These are phyloP conservation scores for Trichosanthes truncata DNA, from an alignment of 306 rosid genomes.

Conservation along the genomic window DNA sequence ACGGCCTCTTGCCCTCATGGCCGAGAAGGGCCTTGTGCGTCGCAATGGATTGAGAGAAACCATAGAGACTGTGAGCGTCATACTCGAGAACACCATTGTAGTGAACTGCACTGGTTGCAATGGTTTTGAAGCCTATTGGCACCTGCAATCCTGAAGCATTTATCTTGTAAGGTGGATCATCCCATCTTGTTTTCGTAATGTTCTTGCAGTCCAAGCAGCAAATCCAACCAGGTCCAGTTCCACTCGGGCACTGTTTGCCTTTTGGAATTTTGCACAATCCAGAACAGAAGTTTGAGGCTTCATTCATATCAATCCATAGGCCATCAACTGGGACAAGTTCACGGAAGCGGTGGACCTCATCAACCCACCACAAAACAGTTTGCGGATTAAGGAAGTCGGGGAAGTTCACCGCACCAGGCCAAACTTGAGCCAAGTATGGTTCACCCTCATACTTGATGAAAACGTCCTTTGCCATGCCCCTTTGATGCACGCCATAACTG, in stretches of 20 bases:
- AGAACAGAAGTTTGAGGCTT: conserved; percentile 75
- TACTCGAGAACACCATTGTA: conserved; percentile 84
- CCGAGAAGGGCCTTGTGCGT: conserved; percentile 82
- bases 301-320: conserved; percentile 98
- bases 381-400: conserved; percentile 92
- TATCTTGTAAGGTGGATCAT: conserved; percentile 91
- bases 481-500: conserved; percentile 69
- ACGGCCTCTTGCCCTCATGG: conserved; percentile 76
- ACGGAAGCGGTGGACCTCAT: conserved; percentile 82
- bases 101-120: conserved; percentile 90
- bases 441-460: conserved; percentile 82
- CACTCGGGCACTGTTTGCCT: conserved; percentile 54
- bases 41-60: conserved; percentile 77
- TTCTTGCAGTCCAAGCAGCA: conserved; percentile 95
- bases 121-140: conserved; percentile 80
- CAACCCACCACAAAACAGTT: conserved; percentile 88
- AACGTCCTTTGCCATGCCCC: conserved; percentile 69
- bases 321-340: conserved; percentile 94
- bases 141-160: conserved; percentile 80
- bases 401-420: conserved; percentile 95
- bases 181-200: conserved; percentile 81
- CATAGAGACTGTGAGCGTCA: conserved; percentile 91
- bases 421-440: conserved; percentile 86
- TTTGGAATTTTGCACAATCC: conserved; percentile 78
- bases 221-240: conserved; percentile 72